phyloP scores from a whole-genome alignment of 805 yeast genomes.

The Zygoascus ofunaensis region DNA sequence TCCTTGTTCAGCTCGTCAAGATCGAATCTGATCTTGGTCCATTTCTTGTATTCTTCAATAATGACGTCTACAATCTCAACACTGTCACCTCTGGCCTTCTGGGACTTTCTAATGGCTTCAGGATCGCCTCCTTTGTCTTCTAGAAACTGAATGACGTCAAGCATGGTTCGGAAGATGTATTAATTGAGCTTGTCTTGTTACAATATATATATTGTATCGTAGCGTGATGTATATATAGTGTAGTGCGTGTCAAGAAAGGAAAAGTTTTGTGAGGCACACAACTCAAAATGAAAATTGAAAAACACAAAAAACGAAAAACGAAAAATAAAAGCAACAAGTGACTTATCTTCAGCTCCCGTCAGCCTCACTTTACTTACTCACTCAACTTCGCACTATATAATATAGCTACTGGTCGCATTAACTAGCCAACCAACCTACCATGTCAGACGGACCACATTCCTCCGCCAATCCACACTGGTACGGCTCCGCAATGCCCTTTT shows the following conservation, averaged over 20 bases:
- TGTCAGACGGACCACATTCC: no score
- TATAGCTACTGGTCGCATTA: no score
- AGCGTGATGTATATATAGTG: no score
- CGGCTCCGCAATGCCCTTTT: slow-evolving; percentile 18
- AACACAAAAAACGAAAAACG: no score
- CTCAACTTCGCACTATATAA: no score
- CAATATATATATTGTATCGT: no score
- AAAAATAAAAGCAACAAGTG: no score
- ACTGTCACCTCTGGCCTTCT: slow-evolving; percentile 86
- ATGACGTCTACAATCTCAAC: slow-evolving; percentile 96
- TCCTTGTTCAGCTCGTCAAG: slow-evolving; percentile 85
- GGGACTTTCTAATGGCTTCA: slow-evolving; percentile 76
- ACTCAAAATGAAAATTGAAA: neutral
- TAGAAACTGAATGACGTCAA: slow-evolving; percentile 84
- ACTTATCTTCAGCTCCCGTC: no score
- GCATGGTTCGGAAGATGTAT: slow-evolving; percentile 50
- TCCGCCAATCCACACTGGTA: no score
- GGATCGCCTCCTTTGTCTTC: slow-evolving; percentile 98
- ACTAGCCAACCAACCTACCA: no score
- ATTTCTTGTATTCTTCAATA: slow-evolving; percentile 78
- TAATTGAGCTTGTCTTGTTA: no score
- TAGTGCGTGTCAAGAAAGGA: neutral
- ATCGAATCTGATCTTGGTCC: slow-evolving; percentile 86
- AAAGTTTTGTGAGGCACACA: neutral
- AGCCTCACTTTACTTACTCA: no score